Percentiles rank a stretch among this genome's conserved stretches.
These are phyloP conservation scores for Aphanomyces cochlioides DNA, from an alignment of 352 stramenopile genomes.

Conservation along the genomic window DNA sequence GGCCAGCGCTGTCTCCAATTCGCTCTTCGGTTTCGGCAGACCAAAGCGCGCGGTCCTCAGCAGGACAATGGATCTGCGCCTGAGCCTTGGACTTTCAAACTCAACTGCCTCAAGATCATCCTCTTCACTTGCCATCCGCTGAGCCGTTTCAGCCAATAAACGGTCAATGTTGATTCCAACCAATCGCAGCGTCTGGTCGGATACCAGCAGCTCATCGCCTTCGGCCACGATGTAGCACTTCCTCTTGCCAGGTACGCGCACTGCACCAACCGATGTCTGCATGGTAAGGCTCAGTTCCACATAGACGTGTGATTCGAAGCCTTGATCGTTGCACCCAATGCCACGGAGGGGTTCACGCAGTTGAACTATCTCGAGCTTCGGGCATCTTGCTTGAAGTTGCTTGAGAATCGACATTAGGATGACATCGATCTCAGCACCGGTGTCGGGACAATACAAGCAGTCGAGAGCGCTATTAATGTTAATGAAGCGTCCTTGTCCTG, in stretches of 20 bases:
- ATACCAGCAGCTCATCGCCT: conserved; percentile 1
- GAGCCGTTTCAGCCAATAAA: background rate
- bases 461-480: too few species aligned
- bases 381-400: too few species aligned
- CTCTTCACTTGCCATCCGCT: background rate
- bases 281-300: background rate
- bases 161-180: conserved; percentile 7
- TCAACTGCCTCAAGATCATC: background rate
- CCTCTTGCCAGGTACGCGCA: background rate
- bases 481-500: too few species aligned
- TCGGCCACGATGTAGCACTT: background rate
- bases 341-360: too few species aligned
- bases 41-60: background rate
- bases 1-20: background rate
- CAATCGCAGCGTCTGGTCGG: background rate
- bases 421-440: too few species aligned
- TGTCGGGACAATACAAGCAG: too few species aligned
- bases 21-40: background rate
- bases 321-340: background rate
- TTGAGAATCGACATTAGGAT: too few species aligned
- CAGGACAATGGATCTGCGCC: background rate
- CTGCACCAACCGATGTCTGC: background rate
- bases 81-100: background rate
- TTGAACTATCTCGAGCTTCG: too few species aligned
- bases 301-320: background rate